Evolutionary conservation across 208 protist species (phyloP).

Genomic region (Acanthamoeba lenticulata): DNA sequence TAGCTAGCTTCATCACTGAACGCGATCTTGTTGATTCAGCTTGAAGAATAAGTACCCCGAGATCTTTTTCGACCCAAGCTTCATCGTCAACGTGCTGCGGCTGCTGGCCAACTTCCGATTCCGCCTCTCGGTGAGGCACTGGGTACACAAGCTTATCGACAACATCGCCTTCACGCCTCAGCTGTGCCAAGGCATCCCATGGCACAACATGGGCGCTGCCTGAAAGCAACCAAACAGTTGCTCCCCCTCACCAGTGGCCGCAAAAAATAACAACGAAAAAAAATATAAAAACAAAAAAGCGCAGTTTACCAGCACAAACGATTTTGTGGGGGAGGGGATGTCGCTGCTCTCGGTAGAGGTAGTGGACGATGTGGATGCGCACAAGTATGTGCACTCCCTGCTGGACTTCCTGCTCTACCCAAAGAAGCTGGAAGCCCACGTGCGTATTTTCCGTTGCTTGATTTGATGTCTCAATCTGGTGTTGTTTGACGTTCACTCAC

Average conservation of each 20-base stretch:
- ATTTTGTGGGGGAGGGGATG: neutral
- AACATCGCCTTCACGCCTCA: neutral
- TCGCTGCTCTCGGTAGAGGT: slow-evolving; percentile 17
- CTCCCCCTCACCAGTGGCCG: no score
- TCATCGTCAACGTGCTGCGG: neutral
- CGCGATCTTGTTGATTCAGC: no score
- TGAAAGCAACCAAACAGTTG: no score
- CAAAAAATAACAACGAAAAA: neutral
- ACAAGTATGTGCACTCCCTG: slow-evolving; percentile 51
- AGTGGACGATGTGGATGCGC: slow-evolving; percentile 25
- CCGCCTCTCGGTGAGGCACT: neutral
- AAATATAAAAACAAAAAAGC: no score
- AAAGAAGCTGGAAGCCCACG: slow-evolving; percentile 21
- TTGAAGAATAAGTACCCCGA: neutral
- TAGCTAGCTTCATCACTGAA: no score
- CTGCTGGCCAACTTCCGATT: slow-evolving; percentile 12
- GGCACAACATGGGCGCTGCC: no score
- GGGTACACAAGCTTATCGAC: neutral
- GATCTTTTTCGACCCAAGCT: neutral
- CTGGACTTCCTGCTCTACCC: slow-evolving; percentile 40
- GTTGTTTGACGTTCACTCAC: no score
- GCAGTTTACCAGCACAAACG: no score
- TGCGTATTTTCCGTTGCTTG: neutral
- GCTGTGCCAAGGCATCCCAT: neutral
- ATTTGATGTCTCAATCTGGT: no score